Conservation (phyloP, 305 asterid genomes). For the Ajuga reptans region DNA sequence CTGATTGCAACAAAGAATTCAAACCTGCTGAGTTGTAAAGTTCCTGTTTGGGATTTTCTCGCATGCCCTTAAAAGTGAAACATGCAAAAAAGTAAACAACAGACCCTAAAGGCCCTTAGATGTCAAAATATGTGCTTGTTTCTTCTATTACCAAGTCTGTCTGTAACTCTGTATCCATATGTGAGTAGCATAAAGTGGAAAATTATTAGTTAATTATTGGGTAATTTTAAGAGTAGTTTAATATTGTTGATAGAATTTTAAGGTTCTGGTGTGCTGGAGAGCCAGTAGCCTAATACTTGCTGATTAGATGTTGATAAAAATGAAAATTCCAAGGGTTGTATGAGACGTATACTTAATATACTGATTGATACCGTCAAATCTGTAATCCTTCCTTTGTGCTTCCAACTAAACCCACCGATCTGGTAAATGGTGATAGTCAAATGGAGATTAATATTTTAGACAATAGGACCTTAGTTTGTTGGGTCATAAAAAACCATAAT, state of each 20-base stretch:
- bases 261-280: not conserved
- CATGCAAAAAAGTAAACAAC: too few species aligned
- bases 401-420: not conserved
- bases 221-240: not conserved
- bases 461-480: not conserved
- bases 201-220: not conserved
- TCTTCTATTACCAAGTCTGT: not conserved
- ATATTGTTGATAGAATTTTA: not conserved
- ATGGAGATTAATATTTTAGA: not conserved
- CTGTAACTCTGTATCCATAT: not conserved
- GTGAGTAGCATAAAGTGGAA: not conserved
- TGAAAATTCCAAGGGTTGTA: not conserved
- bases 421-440: not conserved
- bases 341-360: not conserved
- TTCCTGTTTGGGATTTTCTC: too few species aligned
- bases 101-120: too few species aligned
- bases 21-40: not conserved
- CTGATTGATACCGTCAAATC: not conserved
- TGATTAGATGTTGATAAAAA: not conserved
- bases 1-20: not conserved
- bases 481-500: not conserved
- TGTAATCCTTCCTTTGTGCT: not conserved
- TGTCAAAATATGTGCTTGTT: too few species aligned
- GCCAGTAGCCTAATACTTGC: not conserved
- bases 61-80: too few species aligned